phyloP scores from a whole-genome alignment of 257 asterid species.

The Marsdenia floribunda region DNA sequence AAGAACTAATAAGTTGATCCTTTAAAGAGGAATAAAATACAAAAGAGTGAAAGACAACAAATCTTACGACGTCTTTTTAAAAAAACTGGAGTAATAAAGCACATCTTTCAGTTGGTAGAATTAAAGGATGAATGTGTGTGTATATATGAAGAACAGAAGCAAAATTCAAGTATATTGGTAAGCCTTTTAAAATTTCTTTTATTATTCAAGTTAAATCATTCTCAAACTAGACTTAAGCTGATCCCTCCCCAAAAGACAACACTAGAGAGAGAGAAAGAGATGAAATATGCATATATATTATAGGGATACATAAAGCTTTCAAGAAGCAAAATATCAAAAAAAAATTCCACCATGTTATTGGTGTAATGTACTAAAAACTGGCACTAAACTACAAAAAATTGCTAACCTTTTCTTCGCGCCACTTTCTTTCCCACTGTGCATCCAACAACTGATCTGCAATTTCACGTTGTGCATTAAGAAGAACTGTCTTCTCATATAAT shows the following conservation, averaged over 20 bases:
- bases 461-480: slow-evolving; percentile 88
- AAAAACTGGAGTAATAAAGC: background rate
- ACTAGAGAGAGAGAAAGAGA: background rate
- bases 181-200: background rate
- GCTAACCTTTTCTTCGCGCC: slow-evolving; percentile 89
- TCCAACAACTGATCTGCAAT: slow-evolving; percentile 74
- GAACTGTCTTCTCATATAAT: slow-evolving; percentile 81
- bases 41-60: background rate
- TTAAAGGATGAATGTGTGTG: background rate
- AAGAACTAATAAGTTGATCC: background rate
- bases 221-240: background rate
- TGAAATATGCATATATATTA: background rate
- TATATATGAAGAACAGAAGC: background rate
- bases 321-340: background rate
- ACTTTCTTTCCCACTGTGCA: slow-evolving; percentile 82
- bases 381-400: background rate
- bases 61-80: background rate
- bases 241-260: background rate
- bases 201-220: background rate
- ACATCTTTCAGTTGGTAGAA: background rate
- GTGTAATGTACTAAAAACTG: background rate
- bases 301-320: background rate
- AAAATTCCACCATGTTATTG: background rate
- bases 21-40: background rate
- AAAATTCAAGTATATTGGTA: background rate